phyloP scores from a whole-genome alignment of 352 stramenopile genomes.

The Phytophthora sojae region DNA sequence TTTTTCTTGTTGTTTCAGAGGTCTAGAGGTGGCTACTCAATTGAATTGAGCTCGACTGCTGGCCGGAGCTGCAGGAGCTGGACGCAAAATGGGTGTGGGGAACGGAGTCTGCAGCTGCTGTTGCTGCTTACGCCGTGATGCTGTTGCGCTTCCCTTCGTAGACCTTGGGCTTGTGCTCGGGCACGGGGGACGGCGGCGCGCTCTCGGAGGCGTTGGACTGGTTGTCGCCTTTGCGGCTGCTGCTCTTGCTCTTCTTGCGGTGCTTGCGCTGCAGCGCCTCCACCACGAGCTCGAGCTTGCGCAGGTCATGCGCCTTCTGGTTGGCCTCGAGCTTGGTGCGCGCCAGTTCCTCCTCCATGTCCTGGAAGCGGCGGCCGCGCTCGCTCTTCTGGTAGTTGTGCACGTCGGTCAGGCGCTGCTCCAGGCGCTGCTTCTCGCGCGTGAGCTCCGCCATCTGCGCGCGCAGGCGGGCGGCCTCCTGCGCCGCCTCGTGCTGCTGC shows the following conservation, averaged over 20 bases:
- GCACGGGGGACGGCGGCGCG: constrained; percentile 26
- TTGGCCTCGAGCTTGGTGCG: constrained; percentile 60
- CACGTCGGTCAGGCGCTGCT: constrained; percentile 72
- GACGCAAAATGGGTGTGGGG: too few relatives aligned
- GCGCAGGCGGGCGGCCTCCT: constrained; percentile 39
- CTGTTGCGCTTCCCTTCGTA: constrained; percentile 28
- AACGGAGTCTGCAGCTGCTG: neutral
- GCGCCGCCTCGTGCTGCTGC: constrained; percentile 40
- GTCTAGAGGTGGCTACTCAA: constrained; percentile 9
- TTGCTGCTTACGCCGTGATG: constrained; percentile 14
- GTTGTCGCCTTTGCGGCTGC: constrained; percentile 36
- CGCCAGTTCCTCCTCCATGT: constrained; percentile 72
- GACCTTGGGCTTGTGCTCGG: constrained; percentile 25
- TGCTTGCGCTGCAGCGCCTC: constrained; percentile 49
- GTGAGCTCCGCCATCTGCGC: constrained; percentile 48
- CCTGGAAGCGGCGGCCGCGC: constrained; percentile 59
- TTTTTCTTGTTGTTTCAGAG: neutral
- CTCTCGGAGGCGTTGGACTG: constrained; percentile 39
- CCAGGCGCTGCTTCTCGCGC: constrained; percentile 64
- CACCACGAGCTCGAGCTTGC: constrained; percentile 53
- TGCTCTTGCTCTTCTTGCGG: constrained; percentile 49
- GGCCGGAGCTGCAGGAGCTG: neutral
- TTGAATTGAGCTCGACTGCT: neutral
- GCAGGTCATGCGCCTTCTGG: constrained; percentile 56
- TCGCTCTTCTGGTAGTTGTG: constrained; percentile 79